Evolutionary conservation across 2,329 filamentous ascomycete genomes (phyloP), one percentile per base, ranked within the genome.

Genomic region (Venturia pyrina): DNA sequence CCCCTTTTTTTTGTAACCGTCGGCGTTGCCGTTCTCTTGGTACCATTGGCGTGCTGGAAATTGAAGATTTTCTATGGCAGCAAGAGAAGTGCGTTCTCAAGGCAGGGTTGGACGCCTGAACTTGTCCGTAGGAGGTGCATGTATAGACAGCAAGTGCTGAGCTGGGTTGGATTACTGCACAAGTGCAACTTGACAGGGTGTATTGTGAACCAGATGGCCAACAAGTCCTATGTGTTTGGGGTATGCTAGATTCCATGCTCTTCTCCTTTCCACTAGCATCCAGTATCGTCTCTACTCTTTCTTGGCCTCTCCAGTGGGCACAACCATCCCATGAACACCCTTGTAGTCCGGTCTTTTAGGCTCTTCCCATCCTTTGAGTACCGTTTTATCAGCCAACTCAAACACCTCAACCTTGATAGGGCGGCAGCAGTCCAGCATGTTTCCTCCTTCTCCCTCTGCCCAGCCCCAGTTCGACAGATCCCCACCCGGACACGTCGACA

Each of bases 381-480:
- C 70, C 2, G 73, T 72, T 62, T 77, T 74, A 8, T 88, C 84
- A 37, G 79, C 75, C 17, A 93, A 75, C 66, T 81, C 80, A 73
- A 86, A 93, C 0, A 95, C 86, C 70, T 92, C 85, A 0, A 93
- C 88, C 61, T 86, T 86, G 6, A 95, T 81, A 0, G 89, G 89
- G 8, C 90, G 83, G 75, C 89, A 91, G 68, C 86, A 89, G 67
- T 86, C 84, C 70, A 83, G 75, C 83, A 90, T 91, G 64, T 86
- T 87, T 76, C 78, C 32, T 68, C 70, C 69, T 74, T 74, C 70
- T 76, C 76, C 48, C 85, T 83, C 69, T 82, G 76, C 87, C 81
- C 91, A 95, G 0, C 89, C 90, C 89, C 90, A 93, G n/a, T 85
- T 80, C 0, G 88, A 91, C 61, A 95, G 77, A 73, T 95, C 91